Conservation (phyloP, 202 grass and related monocot genomes). For the Eragrostis tef region DNA sequence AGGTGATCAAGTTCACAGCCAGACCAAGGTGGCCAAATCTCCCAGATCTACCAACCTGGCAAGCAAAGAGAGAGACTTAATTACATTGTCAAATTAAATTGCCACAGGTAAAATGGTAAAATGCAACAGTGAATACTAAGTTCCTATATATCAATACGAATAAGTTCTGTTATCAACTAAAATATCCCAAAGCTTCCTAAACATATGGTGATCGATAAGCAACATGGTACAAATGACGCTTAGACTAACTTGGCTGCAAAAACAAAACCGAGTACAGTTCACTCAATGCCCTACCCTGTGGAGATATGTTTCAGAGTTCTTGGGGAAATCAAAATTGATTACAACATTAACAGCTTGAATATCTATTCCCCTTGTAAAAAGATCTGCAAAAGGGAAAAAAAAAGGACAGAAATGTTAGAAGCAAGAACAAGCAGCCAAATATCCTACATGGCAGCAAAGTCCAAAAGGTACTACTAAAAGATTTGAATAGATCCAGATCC, state of each 20-base stretch:
- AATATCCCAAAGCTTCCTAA: not conserved
- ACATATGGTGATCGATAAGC: not conserved
- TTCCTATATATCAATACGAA: slow-evolving; percentile 18
- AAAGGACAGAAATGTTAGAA: slow-evolving; percentile 34
- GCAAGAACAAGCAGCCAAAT: not conserved
- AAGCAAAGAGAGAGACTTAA: slow-evolving; percentile 12
- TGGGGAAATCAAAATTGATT: slow-evolving; percentile 99
- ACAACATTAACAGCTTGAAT: slow-evolving; percentile 99
- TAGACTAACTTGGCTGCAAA: not conserved
- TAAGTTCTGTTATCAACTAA: not conserved
- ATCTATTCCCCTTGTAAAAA: slow-evolving; percentile 98
- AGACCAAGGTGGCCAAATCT: slow-evolving; percentile 95
- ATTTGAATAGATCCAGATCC: not conserved
- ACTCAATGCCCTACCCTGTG: slow-evolving; percentile 70
- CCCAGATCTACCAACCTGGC: slow-evolving; percentile 90
- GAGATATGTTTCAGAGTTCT: slow-evolving; percentile 93
- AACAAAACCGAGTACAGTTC: not conserved
- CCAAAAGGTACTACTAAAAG: slow-evolving; percentile 17
- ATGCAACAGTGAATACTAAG: not conserved
- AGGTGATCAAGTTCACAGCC: slow-evolving; percentile 95
- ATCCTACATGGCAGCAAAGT: slow-evolving; percentile 1
- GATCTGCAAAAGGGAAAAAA: slow-evolving; percentile 66
- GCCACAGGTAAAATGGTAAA: not conserved
- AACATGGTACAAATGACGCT: not conserved
- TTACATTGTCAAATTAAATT: slow-evolving; percentile 16